A percentile compares a stretch with the other conserved stretches of the same genome.
These are phyloP conservation scores for Magnusiomyces ingens DNA, from an alignment of 1,139 yeast genomes.

Conservation along the genomic window DNA sequence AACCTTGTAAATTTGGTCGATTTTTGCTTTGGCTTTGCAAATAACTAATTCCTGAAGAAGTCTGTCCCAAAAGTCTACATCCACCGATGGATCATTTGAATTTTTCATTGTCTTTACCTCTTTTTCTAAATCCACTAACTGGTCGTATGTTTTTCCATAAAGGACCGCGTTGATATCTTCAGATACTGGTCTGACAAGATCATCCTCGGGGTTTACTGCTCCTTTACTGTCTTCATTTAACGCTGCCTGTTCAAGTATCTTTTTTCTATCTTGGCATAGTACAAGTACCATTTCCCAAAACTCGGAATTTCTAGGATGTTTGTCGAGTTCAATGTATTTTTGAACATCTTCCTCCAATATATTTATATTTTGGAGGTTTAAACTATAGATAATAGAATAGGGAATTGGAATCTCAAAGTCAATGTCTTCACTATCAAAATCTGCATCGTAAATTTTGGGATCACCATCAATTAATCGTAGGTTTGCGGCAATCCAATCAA, in stretches of 20 bases:
- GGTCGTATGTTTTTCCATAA: constrained; percentile 24
- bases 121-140: constrained; percentile 24
- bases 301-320: constrained; percentile 15
- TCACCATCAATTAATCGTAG: constrained; percentile 22
- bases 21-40: constrained; percentile 23
- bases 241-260: not conserved
- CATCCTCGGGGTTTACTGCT: constrained; percentile 10
- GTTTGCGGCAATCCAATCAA: constrained; percentile 28
- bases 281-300: constrained; percentile 23
- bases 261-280: constrained; percentile 11
- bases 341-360: constrained; percentile 18
- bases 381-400: constrained; percentile 18
- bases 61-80: constrained; percentile 32
- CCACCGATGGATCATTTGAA: constrained; percentile 22
- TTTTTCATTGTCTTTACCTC: constrained; percentile 23
- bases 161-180: constrained; percentile 30
- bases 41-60: constrained; percentile 24
- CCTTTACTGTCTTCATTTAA: constrained; percentile 7
- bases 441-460: constrained; percentile 18
- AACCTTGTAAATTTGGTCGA: constrained; percentile 18
- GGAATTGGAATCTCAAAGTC: constrained; percentile 23
- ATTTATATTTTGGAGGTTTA: constrained; percentile 17
- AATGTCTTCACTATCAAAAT: constrained; percentile 16
- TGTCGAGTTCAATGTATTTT: constrained; percentile 22
- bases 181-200: constrained; percentile 22